Evolutionary conservation across 1,284 basidiomycete genomes (phyloP).

Genomic region (Neolentinus lepideus): DNA sequence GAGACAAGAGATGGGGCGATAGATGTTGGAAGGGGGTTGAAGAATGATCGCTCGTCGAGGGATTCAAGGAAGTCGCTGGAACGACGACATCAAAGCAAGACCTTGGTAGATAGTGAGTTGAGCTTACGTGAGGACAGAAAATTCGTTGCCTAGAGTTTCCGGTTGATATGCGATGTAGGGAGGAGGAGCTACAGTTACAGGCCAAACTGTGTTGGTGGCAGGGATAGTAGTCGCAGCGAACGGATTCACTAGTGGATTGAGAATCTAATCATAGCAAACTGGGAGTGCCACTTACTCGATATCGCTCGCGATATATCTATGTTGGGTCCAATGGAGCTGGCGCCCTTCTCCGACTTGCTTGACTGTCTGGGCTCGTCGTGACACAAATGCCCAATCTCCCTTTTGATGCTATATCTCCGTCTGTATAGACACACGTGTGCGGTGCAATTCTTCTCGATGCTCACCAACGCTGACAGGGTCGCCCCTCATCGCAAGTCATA

Average conservation of each 20-base stretch:
- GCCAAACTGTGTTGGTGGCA: slow-evolving; percentile 40
- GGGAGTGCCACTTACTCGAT: neutral
- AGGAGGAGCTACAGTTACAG: slow-evolving; percentile 37
- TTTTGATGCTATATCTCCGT: slow-evolving; percentile 63
- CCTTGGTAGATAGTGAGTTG: slow-evolving; percentile 1
- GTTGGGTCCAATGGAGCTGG: neutral
- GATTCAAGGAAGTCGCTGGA: slow-evolving; percentile 75
- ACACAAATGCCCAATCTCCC: slow-evolving; percentile 87
- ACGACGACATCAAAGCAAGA: slow-evolving; percentile 3
- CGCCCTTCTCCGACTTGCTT: neutral
- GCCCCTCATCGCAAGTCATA: slow-evolving; percentile 89
- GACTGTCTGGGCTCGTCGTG: slow-evolving; percentile 73
- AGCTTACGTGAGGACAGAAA: slow-evolving; percentile 71
- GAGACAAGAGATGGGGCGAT: slow-evolving; percentile 35
- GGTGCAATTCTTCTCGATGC: slow-evolving; percentile 16
- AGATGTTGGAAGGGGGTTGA: slow-evolving; percentile 34
- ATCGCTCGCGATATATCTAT: neutral
- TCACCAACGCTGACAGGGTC: slow-evolving; percentile 87
- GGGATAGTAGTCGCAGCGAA: slow-evolving; percentile 22
- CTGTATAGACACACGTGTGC: slow-evolving; percentile 1
- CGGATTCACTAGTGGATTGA: neutral
- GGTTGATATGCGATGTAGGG: slow-evolving; percentile 52
- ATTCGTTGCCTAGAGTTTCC: slow-evolving; percentile 72
- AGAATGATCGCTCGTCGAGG: slow-evolving; percentile 65
- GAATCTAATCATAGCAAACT: slow-evolving; percentile 3